Percentiles rank a stretch among this genome's conserved stretches.
Evolutionary conservation across 192 early-diverging fungal species (phyloP).

Genomic region (Umbelopsis sp.): DNA sequence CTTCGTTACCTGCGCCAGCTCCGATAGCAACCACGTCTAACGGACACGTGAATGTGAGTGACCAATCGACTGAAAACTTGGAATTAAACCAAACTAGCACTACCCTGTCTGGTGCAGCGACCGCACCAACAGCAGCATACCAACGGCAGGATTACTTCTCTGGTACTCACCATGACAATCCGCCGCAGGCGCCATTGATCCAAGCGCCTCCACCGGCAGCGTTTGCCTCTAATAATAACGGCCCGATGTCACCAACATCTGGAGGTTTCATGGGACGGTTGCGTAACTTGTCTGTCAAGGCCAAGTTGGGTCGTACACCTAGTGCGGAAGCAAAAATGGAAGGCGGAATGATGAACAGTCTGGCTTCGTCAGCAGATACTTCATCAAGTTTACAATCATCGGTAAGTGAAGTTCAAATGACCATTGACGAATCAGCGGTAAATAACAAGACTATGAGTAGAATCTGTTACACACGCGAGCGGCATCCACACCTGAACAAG

Average conservation of each 20-base stretch:
- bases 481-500: conserved; percentile 6
- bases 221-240: conserved; percentile 16
- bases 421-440: too few species aligned
- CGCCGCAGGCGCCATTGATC: conserved; percentile 21
- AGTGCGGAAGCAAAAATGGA: conserved; percentile 38
- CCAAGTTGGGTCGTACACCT: conserved; percentile 46
- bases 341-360: neutral
- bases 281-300: conserved; percentile 45
- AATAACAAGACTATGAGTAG: neutral
- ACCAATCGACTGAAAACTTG: neutral
- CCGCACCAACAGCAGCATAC: conserved; percentile 11
- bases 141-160: conserved; percentile 35
- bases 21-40: neutral
- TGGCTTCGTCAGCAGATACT: neutral
- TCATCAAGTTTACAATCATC: neutral
- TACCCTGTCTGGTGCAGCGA: neutral
- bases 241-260: conserved; percentile 26
- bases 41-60: neutral
- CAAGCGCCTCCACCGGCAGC: conserved; percentile 44
- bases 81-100: neutral
- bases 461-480: neutral
- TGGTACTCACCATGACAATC: conserved; percentile 32
- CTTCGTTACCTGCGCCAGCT: neutral
- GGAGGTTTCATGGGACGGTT: conserved; percentile 50
- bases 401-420: neutral